Conservation (phyloP, 129 eudicot species). For the Escallonia herrerae region DNA sequence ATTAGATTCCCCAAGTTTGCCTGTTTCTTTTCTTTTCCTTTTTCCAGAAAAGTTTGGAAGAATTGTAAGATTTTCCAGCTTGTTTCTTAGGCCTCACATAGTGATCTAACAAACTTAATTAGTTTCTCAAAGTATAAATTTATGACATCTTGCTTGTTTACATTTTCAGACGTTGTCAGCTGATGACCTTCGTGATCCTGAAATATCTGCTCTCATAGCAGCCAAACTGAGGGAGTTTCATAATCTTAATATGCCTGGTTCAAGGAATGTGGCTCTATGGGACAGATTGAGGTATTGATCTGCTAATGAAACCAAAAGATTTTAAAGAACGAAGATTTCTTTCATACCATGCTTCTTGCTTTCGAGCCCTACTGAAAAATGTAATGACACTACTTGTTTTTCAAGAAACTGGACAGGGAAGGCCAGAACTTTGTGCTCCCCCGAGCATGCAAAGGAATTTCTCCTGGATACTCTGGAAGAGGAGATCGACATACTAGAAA, state of each 20-base stretch:
- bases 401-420: conserved; percentile 61
- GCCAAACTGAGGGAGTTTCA: too few species aligned
- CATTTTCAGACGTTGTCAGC: conserved; percentile 76
- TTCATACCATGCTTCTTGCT: not conserved
- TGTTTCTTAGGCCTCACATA: not conserved
- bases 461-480: conserved; percentile 46
- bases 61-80: too few species aligned
- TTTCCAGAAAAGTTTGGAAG: too few species aligned
- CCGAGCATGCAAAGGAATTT: conserved; percentile 41
- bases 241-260: too few species aligned
- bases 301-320: not conserved
- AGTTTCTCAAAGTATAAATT: not conserved
- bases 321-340: not conserved
- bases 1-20: too few species aligned
- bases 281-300: conserved; percentile 52
- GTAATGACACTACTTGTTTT: not conserved
- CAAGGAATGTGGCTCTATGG: too few species aligned
- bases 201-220: conserved; percentile 18
- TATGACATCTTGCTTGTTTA: not conserved
- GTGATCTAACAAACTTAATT: not conserved
- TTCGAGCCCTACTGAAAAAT: not conserved
- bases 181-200: conserved; percentile 70
- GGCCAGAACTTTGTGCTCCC: conserved; percentile 51
- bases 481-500: conserved; percentile 48
- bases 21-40: conserved; percentile 4